Evolutionary conservation across 331 rosid species (phyloP).

Genomic region (Dryas integrifolia): DNA sequence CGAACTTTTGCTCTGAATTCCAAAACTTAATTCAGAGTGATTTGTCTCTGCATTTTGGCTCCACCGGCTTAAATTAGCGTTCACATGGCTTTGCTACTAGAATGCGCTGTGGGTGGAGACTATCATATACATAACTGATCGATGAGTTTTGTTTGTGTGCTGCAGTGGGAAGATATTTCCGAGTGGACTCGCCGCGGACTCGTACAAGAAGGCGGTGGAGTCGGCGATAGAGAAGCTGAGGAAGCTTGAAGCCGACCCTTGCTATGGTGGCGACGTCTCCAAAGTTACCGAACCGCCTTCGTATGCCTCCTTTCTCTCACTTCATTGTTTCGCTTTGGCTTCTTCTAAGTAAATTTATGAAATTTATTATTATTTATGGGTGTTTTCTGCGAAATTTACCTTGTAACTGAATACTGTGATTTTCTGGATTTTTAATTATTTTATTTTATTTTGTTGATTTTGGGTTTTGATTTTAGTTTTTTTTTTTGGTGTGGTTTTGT

Average conservation of each 20-base stretch:
- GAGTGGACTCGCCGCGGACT: conserved; percentile 77
- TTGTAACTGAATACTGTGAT: conserved; percentile 5
- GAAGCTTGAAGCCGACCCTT: conserved; percentile 41
- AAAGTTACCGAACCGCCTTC: conserved; percentile 42
- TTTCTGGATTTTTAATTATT: conserved; percentile 21
- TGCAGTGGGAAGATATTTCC: conserved; percentile 81
- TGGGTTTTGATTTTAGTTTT: background rate
- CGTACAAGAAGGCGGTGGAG: conserved; percentile 86
- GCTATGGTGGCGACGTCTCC: conserved; percentile 30
- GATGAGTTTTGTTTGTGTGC: conserved; percentile 16
- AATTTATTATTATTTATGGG: background rate
- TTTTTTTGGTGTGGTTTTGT: conserved; percentile 13
- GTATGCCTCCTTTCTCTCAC: conserved; percentile 30
- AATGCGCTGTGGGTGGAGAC: background rate
- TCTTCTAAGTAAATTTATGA: conserved; percentile 23
- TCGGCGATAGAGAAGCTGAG: conserved; percentile 69
- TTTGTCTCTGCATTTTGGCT: background rate
- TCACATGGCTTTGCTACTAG: background rate
- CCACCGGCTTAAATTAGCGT: background rate
- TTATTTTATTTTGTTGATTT: background rate
- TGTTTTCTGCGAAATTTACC: background rate
- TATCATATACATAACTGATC: background rate
- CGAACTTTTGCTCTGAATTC: background rate
- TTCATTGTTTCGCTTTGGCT: conserved; percentile 24
- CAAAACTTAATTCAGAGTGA: too few species aligned